Conservation (phyloP, 139 green algal genomes). For the Chlamydomonas schloesseri region DNA sequence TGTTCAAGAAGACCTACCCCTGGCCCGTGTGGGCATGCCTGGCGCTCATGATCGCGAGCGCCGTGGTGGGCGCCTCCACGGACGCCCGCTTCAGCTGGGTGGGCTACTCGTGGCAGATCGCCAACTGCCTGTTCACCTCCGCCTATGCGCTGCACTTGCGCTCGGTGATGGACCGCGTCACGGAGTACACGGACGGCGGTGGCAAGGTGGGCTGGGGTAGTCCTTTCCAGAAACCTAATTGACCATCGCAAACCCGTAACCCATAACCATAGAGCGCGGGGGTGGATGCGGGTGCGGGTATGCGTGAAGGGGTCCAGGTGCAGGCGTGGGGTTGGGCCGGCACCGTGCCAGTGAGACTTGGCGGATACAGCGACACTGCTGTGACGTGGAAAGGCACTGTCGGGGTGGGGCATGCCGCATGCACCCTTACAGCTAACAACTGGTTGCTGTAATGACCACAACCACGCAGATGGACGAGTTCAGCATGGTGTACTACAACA, state of each 20-base stretch:
- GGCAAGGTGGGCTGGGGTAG: conserved; percentile 40
- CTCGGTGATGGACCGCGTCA: conserved; percentile 83
- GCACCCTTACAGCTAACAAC: too few species aligned
- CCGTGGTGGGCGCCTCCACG: conserved; percentile 81
- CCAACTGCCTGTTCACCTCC: conserved; percentile 88
- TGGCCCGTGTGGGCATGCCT: conserved; percentile 79
- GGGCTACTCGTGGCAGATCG: conserved; percentile 69
- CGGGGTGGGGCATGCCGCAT: too few species aligned
- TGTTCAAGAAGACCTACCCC: conserved; percentile 75
- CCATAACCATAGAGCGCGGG: too few species aligned
- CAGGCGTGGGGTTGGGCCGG: too few species aligned
- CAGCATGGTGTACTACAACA: conserved; percentile 88
- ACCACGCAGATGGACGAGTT: conserved; percentile 57
- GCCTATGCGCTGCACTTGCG: conserved; percentile 84
- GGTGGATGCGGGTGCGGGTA: too few species aligned
- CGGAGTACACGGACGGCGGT: conserved; percentile 47
- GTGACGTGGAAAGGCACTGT: too few species aligned
- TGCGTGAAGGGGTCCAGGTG: too few species aligned
- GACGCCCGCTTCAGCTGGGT: conserved; percentile 81
- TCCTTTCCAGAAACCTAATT: too few species aligned
- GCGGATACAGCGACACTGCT: too few species aligned
- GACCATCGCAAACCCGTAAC: too few species aligned
- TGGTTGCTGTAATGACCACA: too few species aligned
- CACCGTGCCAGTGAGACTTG: too few species aligned
- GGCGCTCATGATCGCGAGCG: conserved; percentile 81